These are phyloP conservation scores for Geotrichum aggregatum DNA, from an alignment of 1,139 yeast species.

Conservation along the genomic window DNA sequence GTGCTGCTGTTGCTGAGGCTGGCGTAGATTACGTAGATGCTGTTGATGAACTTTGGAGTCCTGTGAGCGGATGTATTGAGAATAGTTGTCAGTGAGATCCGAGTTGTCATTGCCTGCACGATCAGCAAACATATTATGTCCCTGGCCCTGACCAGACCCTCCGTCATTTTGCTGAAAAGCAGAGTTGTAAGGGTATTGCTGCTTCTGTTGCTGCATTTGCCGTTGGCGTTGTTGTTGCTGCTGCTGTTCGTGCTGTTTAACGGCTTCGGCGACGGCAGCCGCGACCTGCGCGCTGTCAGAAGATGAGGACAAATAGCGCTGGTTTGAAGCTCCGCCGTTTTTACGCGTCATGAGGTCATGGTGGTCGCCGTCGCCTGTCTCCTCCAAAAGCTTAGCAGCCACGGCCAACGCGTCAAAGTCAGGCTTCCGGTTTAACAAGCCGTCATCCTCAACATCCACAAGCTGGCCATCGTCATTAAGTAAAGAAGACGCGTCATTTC, in stretches of 20 bases:
- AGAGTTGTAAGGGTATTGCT: constrained; percentile 2
- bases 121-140: constrained; percentile 6
- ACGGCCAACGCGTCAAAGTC: constrained; percentile 21
- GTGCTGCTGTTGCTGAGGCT: constrained; percentile 16
- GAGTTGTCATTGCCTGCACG: neutral
- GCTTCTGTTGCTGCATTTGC: constrained; percentile 5
- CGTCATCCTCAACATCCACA: constrained; percentile 7
- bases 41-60: constrained; percentile 10
- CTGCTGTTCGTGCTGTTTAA: constrained; percentile 8
- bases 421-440: constrained; percentile 10
- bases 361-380: constrained; percentile 11
- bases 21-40: constrained; percentile 7
- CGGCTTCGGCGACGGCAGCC: constrained; percentile 9
- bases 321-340: neutral
- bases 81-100: constrained; percentile 14
- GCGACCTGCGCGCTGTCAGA: constrained; percentile 10
- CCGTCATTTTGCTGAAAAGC: constrained; percentile 8
- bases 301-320: neutral
- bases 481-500: constrained; percentile 16
- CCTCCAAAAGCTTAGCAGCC: constrained; percentile 17
- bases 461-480: constrained; percentile 9
- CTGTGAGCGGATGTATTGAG: constrained; percentile 14
- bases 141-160: constrained; percentile 1
- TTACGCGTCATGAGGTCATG: constrained; percentile 8
- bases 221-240: constrained; percentile 2